Percentiles rank a stretch among this genome's conserved stretches.
phyloP scores from a whole-genome alignment of 768 basidiomycete genomes.

The Ramaria sp. region DNA sequence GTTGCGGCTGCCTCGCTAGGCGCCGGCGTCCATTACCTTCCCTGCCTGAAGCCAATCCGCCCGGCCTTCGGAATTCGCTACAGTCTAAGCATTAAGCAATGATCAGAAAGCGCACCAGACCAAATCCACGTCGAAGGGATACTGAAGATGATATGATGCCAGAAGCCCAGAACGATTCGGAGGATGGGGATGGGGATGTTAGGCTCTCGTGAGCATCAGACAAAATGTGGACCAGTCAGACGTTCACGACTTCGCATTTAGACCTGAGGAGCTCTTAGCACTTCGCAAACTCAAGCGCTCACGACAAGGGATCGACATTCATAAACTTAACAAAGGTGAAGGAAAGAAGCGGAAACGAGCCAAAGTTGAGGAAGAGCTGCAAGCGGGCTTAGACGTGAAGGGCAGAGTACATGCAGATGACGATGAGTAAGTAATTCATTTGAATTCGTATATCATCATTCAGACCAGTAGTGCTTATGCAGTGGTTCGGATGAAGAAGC shows the following conservation, averaged over 20 bases:
- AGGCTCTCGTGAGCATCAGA: conserved; percentile 33
- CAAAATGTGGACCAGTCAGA: neutral
- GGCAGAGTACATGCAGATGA: conserved; percentile 32
- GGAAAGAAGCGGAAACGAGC: conserved; percentile 55
- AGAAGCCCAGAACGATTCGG: conserved; percentile 19
- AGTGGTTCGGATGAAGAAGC: conserved; percentile 60
- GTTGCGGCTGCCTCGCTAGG: no score
- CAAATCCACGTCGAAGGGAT: conserved; percentile 47
- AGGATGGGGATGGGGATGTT: conserved; percentile 12
- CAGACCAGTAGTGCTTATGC: neutral
- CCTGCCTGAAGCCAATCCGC: no score
- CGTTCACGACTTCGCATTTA: conserved; percentile 16
- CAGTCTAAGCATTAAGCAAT: conserved; percentile 16
- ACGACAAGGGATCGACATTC: conserved; percentile 76
- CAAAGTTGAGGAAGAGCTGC: conserved; percentile 37
- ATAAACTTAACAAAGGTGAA: conserved; percentile 80
- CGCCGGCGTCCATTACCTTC: no score
- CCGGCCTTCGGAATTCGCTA: no score
- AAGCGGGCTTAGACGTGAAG: conserved; percentile 48
- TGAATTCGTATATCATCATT: neutral
- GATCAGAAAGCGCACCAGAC: conserved; percentile 63
- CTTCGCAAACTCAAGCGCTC: conserved; percentile 64
- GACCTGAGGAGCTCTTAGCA: conserved; percentile 77
- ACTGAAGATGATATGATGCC: conserved; percentile 21
- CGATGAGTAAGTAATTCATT: conserved; percentile 41